phyloP scores from a whole-genome alignment of 192 early-diverging fungal species.

The Coemansia sp. region DNA sequence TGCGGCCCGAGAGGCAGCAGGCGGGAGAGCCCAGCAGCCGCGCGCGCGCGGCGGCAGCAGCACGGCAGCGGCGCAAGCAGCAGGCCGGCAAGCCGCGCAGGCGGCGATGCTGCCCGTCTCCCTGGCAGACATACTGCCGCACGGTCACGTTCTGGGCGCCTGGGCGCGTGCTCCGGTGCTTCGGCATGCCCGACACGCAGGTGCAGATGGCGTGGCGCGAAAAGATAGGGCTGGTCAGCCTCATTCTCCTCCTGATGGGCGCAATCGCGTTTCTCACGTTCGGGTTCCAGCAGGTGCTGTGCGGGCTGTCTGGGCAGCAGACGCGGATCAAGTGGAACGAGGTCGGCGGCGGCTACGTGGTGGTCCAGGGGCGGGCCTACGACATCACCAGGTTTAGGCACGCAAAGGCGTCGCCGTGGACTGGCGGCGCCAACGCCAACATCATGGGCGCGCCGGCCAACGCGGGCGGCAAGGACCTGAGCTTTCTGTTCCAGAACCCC shows the following conservation, averaged over 20 bases:
- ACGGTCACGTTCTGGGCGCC: conserved; percentile 74
- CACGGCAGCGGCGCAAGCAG: conserved; percentile 47
- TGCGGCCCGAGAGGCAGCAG: conserved; percentile 61
- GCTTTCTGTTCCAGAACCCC: conserved; percentile 77
- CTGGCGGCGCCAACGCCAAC: conserved; percentile 50
- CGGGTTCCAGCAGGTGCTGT: conserved; percentile 77
- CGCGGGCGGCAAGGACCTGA: conserved; percentile 70
- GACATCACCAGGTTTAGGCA: conserved; percentile 65
- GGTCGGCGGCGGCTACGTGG: conserved; percentile 58
- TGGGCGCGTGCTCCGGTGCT: conserved; percentile 55
- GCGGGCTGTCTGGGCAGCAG: conserved; percentile 48
- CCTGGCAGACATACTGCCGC: conserved; percentile 69
- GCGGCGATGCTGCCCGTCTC: conserved; percentile 64
- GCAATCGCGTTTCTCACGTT: conserved; percentile 78
- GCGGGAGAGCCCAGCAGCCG: conserved; percentile 21
- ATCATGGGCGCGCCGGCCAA: conserved; percentile 60
- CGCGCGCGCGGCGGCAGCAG: conserved; percentile 28
- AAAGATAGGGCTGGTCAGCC: conserved; percentile 86
- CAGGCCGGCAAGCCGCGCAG: conserved; percentile 20
- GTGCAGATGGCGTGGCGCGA: conserved; percentile 96
- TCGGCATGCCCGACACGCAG: conserved; percentile 60
- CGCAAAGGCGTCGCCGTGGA: conserved; percentile 45
- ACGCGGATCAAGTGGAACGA: conserved; percentile 57
- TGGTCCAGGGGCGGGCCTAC: conserved; percentile 63
- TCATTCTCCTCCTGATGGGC: conserved; percentile 77